Conservation (phyloP, 2,329 filamentous ascomycete genomes). For the Coccinonectria pachysandricola region DNA sequence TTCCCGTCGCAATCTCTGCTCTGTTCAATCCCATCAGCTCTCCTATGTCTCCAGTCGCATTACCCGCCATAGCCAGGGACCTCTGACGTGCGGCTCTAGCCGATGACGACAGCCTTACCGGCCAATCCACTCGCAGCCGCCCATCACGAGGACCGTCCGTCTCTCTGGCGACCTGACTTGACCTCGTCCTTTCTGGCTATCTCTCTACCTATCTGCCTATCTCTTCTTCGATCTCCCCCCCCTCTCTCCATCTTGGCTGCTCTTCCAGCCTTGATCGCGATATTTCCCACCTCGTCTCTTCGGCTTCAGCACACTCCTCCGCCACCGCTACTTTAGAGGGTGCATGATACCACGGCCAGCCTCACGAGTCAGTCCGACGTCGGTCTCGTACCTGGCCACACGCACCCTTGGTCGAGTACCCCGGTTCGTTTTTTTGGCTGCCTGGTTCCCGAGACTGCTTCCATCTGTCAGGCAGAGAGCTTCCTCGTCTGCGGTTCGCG, state of each 20-base stretch:
- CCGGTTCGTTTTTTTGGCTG: slow-evolving; percentile 3
- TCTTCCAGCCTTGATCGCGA: background rate
- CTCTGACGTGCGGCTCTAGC: slow-evolving; percentile 19
- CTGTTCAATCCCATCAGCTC: too few species aligned
- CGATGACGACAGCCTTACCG: slow-evolving; percentile 17
- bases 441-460: slow-evolving; percentile 4
- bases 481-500: too few species aligned
- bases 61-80: too few species aligned
- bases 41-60: too few species aligned
- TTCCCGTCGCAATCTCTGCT: too few species aligned
- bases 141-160: slow-evolving; percentile 18
- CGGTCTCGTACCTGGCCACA: slow-evolving; percentile 5
- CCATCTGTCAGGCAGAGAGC: too few species aligned
- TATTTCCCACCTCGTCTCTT: slow-evolving; percentile 1
- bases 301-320: slow-evolving; percentile 4
- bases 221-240: background rate
- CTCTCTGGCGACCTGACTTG: too few species aligned
- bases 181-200: slow-evolving; percentile 1
- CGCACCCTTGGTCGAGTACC: slow-evolving; percentile 1
- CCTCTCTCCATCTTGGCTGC: slow-evolving; percentile 2
- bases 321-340: background rate
- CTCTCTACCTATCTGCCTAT: slow-evolving; percentile 1
- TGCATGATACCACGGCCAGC: too few species aligned
- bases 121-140: slow-evolving; percentile 14
- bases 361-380: slow-evolving; percentile 1